A percentile compares a stretch with the other conserved stretches of the same genome.
These are phyloP conservation scores for Dendrobium nobile DNA, from an alignment of 106 monocot genomes.

Conservation along the genomic window DNA sequence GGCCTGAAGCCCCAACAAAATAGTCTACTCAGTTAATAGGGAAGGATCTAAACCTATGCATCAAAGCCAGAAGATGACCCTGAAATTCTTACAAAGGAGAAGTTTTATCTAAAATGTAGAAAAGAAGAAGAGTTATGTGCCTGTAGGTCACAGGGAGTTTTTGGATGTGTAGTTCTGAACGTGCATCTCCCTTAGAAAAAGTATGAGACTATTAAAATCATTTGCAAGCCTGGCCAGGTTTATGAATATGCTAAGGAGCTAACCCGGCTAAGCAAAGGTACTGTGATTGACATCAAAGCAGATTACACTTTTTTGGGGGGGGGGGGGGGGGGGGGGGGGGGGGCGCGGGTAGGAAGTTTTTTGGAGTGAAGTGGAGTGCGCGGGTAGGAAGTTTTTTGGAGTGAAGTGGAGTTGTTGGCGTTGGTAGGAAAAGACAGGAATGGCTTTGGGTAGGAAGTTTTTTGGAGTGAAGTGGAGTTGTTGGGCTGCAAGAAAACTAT, in stretches of 20 bases:
- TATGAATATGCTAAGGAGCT: slow-evolving; percentile 70
- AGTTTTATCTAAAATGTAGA: slow-evolving; percentile 77
- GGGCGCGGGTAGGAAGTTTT: too few relatives aligned
- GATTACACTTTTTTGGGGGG: not conserved
- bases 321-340: too few relatives aligned
- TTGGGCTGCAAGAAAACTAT: too few relatives aligned
- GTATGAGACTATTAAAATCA: slow-evolving; percentile 79
- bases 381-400: too few relatives aligned
- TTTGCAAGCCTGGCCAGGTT: slow-evolving; percentile 76
- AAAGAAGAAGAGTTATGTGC: slow-evolving; percentile 79
- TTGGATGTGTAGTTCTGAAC: slow-evolving; percentile 85
- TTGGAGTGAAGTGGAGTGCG: too few relatives aligned
- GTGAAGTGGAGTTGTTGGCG: too few relatives aligned
- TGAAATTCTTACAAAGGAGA: slow-evolving; percentile 66
- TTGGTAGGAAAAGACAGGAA: too few relatives aligned
- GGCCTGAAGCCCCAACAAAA: slow-evolving; percentile 35
- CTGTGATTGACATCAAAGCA: slow-evolving; percentile 55
- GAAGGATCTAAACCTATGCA: too few relatives aligned
- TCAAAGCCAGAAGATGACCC: slow-evolving; percentile 33
- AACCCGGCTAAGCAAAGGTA: slow-evolving; percentile 69
- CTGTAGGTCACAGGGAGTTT: slow-evolving; percentile 69
- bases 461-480: too few relatives aligned
- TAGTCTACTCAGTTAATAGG: too few relatives aligned
- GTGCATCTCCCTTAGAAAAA: slow-evolving; percentile 95
- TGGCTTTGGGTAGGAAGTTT: too few relatives aligned